Evolutionary conservation across 352 stramenopile genomes (phyloP), one percentile per base, ranked within the genome.

Genomic region (Globisporangium polare): DNA sequence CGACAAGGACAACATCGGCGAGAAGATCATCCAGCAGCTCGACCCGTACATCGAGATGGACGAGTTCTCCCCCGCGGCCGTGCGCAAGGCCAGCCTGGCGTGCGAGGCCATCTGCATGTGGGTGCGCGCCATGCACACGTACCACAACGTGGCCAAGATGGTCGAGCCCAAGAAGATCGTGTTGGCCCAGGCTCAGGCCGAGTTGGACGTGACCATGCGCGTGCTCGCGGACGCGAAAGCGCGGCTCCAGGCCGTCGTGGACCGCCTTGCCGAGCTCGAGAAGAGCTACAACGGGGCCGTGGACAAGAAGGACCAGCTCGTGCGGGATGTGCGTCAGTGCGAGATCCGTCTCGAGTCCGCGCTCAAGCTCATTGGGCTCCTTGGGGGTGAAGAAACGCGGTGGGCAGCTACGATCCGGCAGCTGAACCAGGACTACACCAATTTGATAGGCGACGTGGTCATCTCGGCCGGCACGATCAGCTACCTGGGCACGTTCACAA

Each of bases 91-190:
- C 2, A 97, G 88, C 43, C 86, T 92, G 5, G 92, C 92, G 1
- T 98, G 92, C 53, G 91, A 95, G 53, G 92, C 92, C 5, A 97
- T 98, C 65, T 98, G 92, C 59, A 96, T 98, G 89, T 98, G 92
- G 92, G 88, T 96, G 9, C 83, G 90, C 12, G 92, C 92, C 9
- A 98, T 97, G 92, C 87, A 97, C 73, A 97, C 87, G 47, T 98
- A 97, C 68, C 78, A 97, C 69, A 93, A 90, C 31, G 85, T 98
- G 2, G 89, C 91, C 5, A 90, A 95, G 50, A 83, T 96, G 65
- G 92, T 98, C n/a, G 92, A 97, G 51, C 92, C 92, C 0, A 98
- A 98, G 83, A 94, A 96, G 35, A 65, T 94, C 10, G 84, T 92
- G 8, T 71, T 98, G 1, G 86, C 84, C 2, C 64, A 78, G 6